These are phyloP conservation scores for Oidiodendron maius DNA, from an alignment of 495 filamentous ascomycete species.

Conservation along the genomic window DNA sequence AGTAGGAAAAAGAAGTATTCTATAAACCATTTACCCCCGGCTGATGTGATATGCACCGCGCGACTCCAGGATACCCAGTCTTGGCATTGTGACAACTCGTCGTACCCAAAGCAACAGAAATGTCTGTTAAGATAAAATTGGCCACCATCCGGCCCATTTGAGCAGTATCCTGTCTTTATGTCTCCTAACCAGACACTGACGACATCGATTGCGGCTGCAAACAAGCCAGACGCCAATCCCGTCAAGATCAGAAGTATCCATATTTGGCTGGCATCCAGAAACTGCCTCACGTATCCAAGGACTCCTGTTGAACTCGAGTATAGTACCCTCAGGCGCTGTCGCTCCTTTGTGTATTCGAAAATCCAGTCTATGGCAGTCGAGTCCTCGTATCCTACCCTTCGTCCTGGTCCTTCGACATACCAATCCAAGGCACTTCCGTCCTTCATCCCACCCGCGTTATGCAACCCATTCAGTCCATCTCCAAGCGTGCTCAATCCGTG, in stretches of 20 bases:
- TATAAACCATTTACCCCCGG: slow-evolving; percentile 66
- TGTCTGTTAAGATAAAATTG: slow-evolving; percentile 83
- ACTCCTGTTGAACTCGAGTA: slow-evolving; percentile 64
- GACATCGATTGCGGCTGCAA: slow-evolving; percentile 87
- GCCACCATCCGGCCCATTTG: slow-evolving; percentile 64
- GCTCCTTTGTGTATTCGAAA: slow-evolving; percentile 96
- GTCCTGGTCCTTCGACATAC: slow-evolving; percentile 86
- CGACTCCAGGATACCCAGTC: slow-evolving; percentile 84
- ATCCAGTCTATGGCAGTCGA: slow-evolving; percentile 99
- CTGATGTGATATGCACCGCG: slow-evolving; percentile 59
- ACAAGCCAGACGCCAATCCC: slow-evolving; percentile 71
- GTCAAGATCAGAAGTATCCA: slow-evolving; percentile 78
- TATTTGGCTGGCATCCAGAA: slow-evolving; percentile 81
- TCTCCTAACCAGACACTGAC: slow-evolving; percentile 94
- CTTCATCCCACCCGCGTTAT: slow-evolving; percentile 35
- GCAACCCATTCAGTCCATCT: slow-evolving; percentile 1
- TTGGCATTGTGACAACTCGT: slow-evolving; percentile 67
- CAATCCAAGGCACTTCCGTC: slow-evolving; percentile 70
- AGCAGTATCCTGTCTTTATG: slow-evolving; percentile 87
- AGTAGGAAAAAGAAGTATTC: slow-evolving; percentile 83
- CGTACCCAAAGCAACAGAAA: slow-evolving; percentile 91
- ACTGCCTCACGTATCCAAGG: slow-evolving; percentile 61
- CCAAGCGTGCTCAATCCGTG: slow-evolving; percentile 10
- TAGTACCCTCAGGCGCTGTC: slow-evolving; percentile 75
- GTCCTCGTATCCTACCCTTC: slow-evolving; percentile 92